Conservation (phyloP, 441 rosid species). For the Gossypium davidsonii region DNA sequence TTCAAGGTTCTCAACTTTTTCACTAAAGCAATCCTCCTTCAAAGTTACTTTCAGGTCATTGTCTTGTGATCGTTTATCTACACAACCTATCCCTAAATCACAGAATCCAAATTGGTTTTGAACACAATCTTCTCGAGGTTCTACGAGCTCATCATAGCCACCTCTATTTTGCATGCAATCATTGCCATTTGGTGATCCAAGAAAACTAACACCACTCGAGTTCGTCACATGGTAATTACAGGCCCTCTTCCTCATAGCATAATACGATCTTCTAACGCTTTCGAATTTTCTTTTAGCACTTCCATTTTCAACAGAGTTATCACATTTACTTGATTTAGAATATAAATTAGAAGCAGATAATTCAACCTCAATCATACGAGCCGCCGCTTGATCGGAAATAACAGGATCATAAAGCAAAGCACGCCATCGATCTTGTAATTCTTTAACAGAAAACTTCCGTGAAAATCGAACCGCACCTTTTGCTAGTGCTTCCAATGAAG, state of each 20-base stretch:
- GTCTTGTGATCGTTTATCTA: slow-evolving; percentile 8
- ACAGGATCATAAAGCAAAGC: slow-evolving; percentile 49
- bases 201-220: slow-evolving; percentile 10
- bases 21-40: slow-evolving; percentile 19
- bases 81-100: slow-evolving; percentile 16
- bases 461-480: slow-evolving; percentile 57
- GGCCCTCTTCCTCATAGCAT: slow-evolving; percentile 33
- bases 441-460: slow-evolving; percentile 35
- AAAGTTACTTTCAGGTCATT: slow-evolving; percentile 15
- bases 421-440: slow-evolving; percentile 51
- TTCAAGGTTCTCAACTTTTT: slow-evolving; percentile 13
- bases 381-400: slow-evolving; percentile 42
- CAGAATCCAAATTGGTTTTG: slow-evolving; percentile 22
- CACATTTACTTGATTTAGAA: slow-evolving; percentile 17
- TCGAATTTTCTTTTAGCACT: slow-evolving; percentile 28
- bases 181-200: slow-evolving; percentile 16
- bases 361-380: slow-evolving; percentile 34
- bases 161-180: slow-evolving; percentile 2
- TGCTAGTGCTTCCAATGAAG: slow-evolving; percentile 57
- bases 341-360: slow-evolving; percentile 19
- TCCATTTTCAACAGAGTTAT: slow-evolving; percentile 20
- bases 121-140: slow-evolving; percentile 15
- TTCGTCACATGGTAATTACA: slow-evolving; percentile 17
- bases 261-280: slow-evolving; percentile 29
- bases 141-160: slow-evolving; percentile 15